These are phyloP conservation scores for Spergularia marina DNA, from an alignment of 148 eudicot genomes.

Conservation along the genomic window DNA sequence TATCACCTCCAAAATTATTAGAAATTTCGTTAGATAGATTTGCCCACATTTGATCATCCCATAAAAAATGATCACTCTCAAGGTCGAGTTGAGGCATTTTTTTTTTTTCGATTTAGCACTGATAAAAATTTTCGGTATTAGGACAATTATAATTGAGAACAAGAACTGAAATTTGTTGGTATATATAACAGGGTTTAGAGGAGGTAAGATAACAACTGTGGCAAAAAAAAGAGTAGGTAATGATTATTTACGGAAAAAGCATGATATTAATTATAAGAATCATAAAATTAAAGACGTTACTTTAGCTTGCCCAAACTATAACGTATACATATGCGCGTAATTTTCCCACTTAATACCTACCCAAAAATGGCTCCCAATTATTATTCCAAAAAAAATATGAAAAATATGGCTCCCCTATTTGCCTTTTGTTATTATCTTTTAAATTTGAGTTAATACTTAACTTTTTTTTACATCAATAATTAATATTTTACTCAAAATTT, in stretches of 20 bases:
- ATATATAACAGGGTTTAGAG: conserved; percentile 1
- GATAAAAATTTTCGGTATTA: neutral
- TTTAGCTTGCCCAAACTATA: neutral
- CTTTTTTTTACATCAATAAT: too few relatives aligned
- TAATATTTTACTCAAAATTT: too few relatives aligned
- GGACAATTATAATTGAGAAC: neutral
- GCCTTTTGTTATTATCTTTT: neutral
- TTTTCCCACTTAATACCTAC: neutral
- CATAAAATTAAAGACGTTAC: neutral
- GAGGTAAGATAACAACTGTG: neutral
- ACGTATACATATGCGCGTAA: conserved; percentile 5
- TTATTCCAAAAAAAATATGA: too few relatives aligned
- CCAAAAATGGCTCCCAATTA: too few relatives aligned
- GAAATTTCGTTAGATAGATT: conserved; percentile 13
- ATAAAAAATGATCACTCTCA: conserved; percentile 21
- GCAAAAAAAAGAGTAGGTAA: neutral
- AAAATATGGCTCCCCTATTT: neutral
- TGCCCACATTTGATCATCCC: conserved; percentile 25
- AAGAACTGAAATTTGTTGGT: neutral
- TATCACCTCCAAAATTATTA: neutral
- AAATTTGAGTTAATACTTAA: too few relatives aligned
- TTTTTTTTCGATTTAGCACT: neutral
- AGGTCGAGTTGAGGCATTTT: conserved; percentile 19
- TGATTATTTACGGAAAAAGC: neutral
- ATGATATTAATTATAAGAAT: neutral